Base-by-base conservation (phyloP, 345 rosid genomes). In the Aurinia saxatilis region DNA sequence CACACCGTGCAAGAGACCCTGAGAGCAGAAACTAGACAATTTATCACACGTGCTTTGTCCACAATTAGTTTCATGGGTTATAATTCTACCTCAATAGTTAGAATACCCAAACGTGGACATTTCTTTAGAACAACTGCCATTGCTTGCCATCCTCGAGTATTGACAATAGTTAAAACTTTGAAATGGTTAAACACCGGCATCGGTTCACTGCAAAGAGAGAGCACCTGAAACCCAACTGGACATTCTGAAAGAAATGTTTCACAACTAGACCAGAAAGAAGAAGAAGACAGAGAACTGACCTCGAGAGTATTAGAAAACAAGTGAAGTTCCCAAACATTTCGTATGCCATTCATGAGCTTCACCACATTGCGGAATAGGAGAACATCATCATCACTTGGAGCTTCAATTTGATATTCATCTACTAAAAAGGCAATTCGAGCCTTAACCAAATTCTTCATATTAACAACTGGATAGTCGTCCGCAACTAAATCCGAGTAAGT, bases 81-180 rank as follows among this genome's bases (percentile, higher is more conserved):
- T 8, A 17, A 25, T 5, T 21, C 2, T 21, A 67, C 72, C 65
- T 19, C 59, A 40, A 67, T 6, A 27, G 0, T n/a, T 39, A 57
- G 27, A 49, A 0, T 18, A 40, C 49, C 65, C 8, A 67, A 38
- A 14, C 11, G 27, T 58, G 72, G 65, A 67, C 29, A 49, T 17
- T 17, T 67, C 29, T 37, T 38, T 14, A 67, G 45, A 40, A 67
- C 51, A 57, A 30, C 27, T 57, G 65, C 59, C 59, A 67, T 31
- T 57, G 59, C 65, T 67, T 67, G 17, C 72, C 65, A 57, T 58
- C 72, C 71, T 56, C 38, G 71, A 8, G 4, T 2, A 23, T 27
- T 27, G 10, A 16, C 16, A 7, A 58, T 4, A 31, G 6, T 10
- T n/a, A 58, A 39, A 2, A 2, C 1, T 21, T 31, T 50, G 9